phyloP scores from a whole-genome alignment of 768 basidiomycete species.

The Mycena epipterygia region DNA sequence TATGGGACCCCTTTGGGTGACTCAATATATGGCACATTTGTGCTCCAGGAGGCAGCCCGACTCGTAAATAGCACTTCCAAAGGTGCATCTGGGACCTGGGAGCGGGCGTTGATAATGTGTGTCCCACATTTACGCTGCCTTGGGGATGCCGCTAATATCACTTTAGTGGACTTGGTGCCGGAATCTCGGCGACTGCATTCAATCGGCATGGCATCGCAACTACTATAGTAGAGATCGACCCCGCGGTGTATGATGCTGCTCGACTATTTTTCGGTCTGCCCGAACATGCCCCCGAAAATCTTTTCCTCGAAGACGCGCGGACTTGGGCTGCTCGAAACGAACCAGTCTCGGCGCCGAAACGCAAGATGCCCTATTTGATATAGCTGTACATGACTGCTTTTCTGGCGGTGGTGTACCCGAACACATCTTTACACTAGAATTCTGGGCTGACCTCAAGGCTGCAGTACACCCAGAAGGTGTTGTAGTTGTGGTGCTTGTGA shows the following conservation, averaged over 20 bases:
- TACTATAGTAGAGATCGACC: conserved; percentile 95
- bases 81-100: conserved; percentile 45
- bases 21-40: conserved; percentile 87
- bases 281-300: conserved; percentile 66
- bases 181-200: conserved; percentile 85
- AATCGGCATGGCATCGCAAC: conserved; percentile 75
- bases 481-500: conserved; percentile 85
- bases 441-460: conserved; percentile 80
- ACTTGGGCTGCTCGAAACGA: conserved; percentile 68
- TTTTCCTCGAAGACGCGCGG: conserved; percentile 86
- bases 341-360: conserved; percentile 43
- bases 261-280: conserved; percentile 84
- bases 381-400: conserved; percentile 93
- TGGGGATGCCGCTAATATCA: conserved; percentile 27
- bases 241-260: conserved; percentile 89
- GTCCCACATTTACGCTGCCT: conserved; percentile 37
- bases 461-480: conserved; percentile 80
- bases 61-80: conserved; percentile 69
- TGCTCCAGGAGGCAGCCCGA: conserved; percentile 88
- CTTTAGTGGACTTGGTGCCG: conserved; percentile 89
- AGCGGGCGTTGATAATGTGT: conserved; percentile 82
- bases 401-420: conserved; percentile 93
- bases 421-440: conserved; percentile 87
- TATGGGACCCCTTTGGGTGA: conserved; percentile 73
- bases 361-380: conserved; percentile 65